Evolutionary conservation across 108 stramenopile genomes (phyloP).

Genomic region (Pseudonitzschia multistriata): DNA sequence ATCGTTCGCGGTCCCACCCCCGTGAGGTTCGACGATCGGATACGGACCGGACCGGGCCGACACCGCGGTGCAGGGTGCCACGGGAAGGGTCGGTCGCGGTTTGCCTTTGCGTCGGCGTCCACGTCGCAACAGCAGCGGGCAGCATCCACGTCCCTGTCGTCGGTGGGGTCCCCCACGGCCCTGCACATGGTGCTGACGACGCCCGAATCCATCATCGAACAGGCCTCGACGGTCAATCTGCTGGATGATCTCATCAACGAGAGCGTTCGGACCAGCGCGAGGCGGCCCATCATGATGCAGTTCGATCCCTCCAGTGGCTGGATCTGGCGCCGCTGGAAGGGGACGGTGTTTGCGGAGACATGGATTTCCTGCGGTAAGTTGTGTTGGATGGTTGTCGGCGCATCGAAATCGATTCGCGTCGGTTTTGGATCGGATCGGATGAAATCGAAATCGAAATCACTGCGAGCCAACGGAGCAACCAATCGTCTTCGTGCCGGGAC

Average conservation of each 20-base stretch:
- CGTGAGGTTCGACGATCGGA: background rate
- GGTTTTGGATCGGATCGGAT: background rate
- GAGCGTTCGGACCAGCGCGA: conserved; percentile 65
- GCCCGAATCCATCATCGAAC: conserved; percentile 82
- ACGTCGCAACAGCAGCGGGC: background rate
- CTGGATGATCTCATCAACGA: conserved; percentile 85
- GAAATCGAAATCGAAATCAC: no score
- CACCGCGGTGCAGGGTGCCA: no score
- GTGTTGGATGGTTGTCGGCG: background rate
- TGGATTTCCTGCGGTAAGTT: conserved; percentile 57
- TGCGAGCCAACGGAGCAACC: no score
- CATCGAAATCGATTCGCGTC: conserved; percentile 1
- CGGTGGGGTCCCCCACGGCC: conserved; percentile 21
- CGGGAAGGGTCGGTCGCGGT: no score
- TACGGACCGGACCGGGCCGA: background rate
- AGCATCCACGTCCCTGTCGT: background rate
- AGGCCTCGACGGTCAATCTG: conserved; percentile 84
- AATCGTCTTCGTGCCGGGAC: no score
- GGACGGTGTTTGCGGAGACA: conserved; percentile 85
- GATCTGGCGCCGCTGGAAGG: conserved; percentile 88
- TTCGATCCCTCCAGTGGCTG: conserved; percentile 80
- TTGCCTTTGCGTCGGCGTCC: no score
- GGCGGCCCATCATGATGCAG: conserved; percentile 84
- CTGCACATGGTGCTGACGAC: conserved; percentile 79
- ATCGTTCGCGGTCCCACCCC: background rate